Conservation (phyloP, 345 rosid genomes). For the Citrus maxima region DNA sequence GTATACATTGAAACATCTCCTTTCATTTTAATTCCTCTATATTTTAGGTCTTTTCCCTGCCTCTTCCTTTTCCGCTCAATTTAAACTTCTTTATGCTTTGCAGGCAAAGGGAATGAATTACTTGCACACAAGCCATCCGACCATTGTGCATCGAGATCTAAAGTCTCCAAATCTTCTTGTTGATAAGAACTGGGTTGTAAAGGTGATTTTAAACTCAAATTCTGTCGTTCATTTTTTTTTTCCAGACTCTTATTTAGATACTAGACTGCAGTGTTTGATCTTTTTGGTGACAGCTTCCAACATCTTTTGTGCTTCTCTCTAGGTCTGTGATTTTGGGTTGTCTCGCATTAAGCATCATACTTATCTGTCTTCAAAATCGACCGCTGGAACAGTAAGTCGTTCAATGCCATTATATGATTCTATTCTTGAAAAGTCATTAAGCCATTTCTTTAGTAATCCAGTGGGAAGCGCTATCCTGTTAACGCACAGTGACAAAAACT, state of each 20-base stretch:
- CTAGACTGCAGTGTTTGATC: not conserved
- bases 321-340: slow-evolving; percentile 97
- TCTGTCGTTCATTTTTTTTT: not conserved
- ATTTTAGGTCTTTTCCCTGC: not conserved
- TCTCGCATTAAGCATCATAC: slow-evolving; percentile 92
- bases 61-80: slow-evolving; percentile 11
- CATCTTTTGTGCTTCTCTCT: slow-evolving; percentile 18
- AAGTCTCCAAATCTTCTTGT: slow-evolving; percentile 97
- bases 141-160: slow-evolving; percentile 94
- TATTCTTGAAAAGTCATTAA: not conserved
- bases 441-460: not conserved
- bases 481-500: not conserved
- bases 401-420: not conserved
- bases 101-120: slow-evolving; percentile 99
- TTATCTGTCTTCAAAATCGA: slow-evolving; percentile 87
- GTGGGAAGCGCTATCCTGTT: not conserved
- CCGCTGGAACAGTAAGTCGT: slow-evolving; percentile 84
- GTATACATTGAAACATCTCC: slow-evolving; percentile 36
- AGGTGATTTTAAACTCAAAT: slow-evolving; percentile 41
- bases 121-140: slow-evolving; percentile 91
- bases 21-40: not conserved
- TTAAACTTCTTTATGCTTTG: slow-evolving; percentile 13
- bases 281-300: slow-evolving; percentile 1
- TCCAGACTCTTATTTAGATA: not conserved
- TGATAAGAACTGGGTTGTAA: slow-evolving; percentile 93